Conservation (phyloP, 768 basidiomycete genomes). For the Suillus subaureus region DNA sequence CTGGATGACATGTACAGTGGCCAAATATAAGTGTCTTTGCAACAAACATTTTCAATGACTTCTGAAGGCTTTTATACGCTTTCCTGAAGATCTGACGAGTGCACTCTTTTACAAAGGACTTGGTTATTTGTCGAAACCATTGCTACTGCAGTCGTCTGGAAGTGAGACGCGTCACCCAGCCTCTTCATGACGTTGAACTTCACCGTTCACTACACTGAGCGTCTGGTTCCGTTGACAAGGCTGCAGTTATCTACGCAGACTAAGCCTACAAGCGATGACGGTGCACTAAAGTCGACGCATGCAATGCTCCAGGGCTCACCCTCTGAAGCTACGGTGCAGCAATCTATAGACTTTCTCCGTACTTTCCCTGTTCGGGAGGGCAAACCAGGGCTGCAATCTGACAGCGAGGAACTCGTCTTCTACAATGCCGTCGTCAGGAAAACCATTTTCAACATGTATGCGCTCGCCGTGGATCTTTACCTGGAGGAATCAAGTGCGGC, state of each 20-base stretch:
- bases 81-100: neutral
- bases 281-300: slow-evolving; percentile 19
- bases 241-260: slow-evolving; percentile 11
- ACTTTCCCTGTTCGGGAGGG: slow-evolving; percentile 3
- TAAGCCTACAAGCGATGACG: slow-evolving; percentile 14
- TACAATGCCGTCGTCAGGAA: slow-evolving; percentile 46
- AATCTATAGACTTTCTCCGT: slow-evolving; percentile 21
- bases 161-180: neutral
- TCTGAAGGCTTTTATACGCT: neutral
- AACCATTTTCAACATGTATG: slow-evolving; percentile 60
- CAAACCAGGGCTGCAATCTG: neutral
- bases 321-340: slow-evolving; percentile 17
- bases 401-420: slow-evolving; percentile 12
- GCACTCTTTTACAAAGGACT: neutral
- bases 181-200: slow-evolving; percentile 20
- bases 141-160: neutral
- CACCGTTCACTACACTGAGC: slow-evolving; percentile 30
- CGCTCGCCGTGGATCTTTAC: slow-evolving; percentile 63
- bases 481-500: slow-evolving; percentile 68
- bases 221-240: slow-evolving; percentile 23
- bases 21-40: neutral
- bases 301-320: slow-evolving; percentile 25
- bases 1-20: too few species aligned
- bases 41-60: neutral
- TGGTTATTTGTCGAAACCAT: neutral